phyloP scores from a whole-genome alignment of 345 rosid species.

The Brassica rapa region DNA sequence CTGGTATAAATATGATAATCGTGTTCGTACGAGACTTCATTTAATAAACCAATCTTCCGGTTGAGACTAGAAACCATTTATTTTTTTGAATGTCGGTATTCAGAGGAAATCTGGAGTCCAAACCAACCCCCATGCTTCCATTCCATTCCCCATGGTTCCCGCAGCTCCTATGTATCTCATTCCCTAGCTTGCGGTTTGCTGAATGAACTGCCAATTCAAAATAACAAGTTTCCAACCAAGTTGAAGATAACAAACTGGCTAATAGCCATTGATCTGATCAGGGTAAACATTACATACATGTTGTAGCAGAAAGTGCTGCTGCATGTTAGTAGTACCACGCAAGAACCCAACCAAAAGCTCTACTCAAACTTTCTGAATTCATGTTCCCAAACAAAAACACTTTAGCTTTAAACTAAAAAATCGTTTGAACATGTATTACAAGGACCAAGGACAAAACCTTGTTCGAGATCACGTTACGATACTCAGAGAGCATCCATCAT shows the following conservation, averaged over 20 bases:
- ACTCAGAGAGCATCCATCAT: slow-evolving; percentile 63
- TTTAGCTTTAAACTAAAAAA: too few relatives aligned
- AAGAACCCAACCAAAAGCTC: slow-evolving; percentile 64
- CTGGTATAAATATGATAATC: too few relatives aligned
- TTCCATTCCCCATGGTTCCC: slow-evolving; percentile 41
- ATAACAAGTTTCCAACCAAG: background rate
- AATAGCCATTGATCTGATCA: background rate
- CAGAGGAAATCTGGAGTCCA: too few relatives aligned
- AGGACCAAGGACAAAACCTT: slow-evolving; percentile 41
- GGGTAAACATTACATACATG: background rate
- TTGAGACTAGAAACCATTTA: too few relatives aligned
- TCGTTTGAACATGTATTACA: too few relatives aligned
- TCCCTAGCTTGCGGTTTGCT: slow-evolving; percentile 45
- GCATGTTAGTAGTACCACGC: slow-evolving; percentile 50
- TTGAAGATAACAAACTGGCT: background rate
- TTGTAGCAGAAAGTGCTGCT: slow-evolving; percentile 33
- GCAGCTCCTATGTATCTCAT: slow-evolving; percentile 48
- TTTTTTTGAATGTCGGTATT: too few relatives aligned
- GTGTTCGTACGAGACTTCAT: too few relatives aligned
- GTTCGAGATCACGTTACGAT: slow-evolving; percentile 65
- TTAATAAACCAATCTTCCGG: too few relatives aligned
- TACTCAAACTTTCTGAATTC: slow-evolving; percentile 55
- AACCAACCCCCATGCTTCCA: slow-evolving; percentile 26
- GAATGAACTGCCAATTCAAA: slow-evolving; percentile 37
- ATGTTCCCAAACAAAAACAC: slow-evolving; percentile 4